Evolutionary conservation across 1,284 basidiomycete genomes (phyloP).

Genomic region (Ganoderma lingzhi): DNA sequence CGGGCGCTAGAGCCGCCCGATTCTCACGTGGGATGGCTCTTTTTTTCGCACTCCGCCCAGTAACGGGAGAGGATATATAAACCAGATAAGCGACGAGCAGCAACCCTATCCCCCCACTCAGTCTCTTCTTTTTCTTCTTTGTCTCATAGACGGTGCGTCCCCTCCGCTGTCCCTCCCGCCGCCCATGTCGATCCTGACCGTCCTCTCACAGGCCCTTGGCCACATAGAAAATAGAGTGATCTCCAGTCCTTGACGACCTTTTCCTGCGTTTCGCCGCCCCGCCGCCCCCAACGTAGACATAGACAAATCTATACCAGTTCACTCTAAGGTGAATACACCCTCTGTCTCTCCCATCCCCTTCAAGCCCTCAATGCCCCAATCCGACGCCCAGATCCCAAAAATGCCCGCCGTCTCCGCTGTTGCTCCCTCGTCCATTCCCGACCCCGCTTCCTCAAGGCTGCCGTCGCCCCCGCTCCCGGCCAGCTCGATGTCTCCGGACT

Average conservation of each 20-base stretch:
- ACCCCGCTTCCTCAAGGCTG: conserved; percentile 74
- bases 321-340: conserved; percentile 37
- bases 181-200: conserved; percentile 23
- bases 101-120: conserved; percentile 40
- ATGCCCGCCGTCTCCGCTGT: conserved; percentile 77
- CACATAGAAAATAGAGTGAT: conserved; percentile 48
- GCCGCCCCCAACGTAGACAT: conserved; percentile 35
- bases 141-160: conserved; percentile 53
- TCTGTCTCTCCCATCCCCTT: conserved; percentile 14
- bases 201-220: conserved; percentile 37
- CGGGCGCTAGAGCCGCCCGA: conserved; percentile 20
- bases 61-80: conserved; percentile 38
- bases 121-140: conserved; percentile 41
- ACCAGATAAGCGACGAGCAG: conserved; percentile 20
- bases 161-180: conserved; percentile 17
- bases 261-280: conserved; percentile 38
- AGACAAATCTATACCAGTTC: conserved; percentile 39
- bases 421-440: conserved; percentile 52
- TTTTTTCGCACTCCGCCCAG: conserved; percentile 43
- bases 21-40: conserved; percentile 37
- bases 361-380: conserved; percentile 34
- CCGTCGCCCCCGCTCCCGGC: conserved; percentile 57
- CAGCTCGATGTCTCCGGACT: conserved; percentile 72
- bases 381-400: conserved; percentile 54
- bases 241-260: conserved; percentile 49